A percentile compares a stretch with the other conserved stretches of the same genome.
Evolutionary conservation across 176 grass and related monocot genomes (phyloP).

Genomic region (Juncus effusus): DNA sequence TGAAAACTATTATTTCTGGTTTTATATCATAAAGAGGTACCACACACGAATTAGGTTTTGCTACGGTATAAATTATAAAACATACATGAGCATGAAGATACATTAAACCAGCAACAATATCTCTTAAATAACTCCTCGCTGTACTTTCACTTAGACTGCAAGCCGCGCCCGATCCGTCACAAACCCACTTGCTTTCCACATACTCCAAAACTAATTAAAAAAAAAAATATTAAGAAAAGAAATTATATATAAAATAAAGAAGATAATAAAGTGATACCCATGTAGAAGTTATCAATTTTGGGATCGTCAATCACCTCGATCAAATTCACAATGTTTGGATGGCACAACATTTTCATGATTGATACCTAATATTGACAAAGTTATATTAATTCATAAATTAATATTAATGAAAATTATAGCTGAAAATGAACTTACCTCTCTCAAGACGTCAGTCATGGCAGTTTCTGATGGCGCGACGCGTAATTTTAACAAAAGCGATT

Average conservation of each 20-base stretch:
- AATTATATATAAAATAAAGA: conserved; percentile 22
- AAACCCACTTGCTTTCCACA: conserved; percentile 68
- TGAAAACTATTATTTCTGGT: too few species aligned
- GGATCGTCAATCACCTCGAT: conserved; percentile 91
- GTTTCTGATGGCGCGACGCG: conserved; percentile 67
- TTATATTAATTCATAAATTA: neutral
- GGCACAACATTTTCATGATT: conserved; percentile 92
- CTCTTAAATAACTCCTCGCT: conserved; percentile 63
- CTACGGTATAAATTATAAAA: neutral
- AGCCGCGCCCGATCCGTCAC: conserved; percentile 37
- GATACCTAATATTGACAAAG: conserved; percentile 52
- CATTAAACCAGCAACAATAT: conserved; percentile 72
- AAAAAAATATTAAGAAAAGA: neutral
- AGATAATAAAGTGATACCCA: conserved; percentile 46
- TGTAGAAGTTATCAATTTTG: conserved; percentile 74
- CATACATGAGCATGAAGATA: conserved; percentile 96
- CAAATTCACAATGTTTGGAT: conserved; percentile 96
- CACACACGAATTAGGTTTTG: too few species aligned
- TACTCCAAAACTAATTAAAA: conserved; percentile 64
- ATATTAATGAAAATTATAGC: neutral
- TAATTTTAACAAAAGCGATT: conserved; percentile 62
- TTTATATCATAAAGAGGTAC: too few species aligned
- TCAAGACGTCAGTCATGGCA: conserved; percentile 92
- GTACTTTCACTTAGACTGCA: conserved; percentile 57
- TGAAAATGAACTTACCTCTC: conserved; percentile 53